These are phyloP conservation scores for Myxozyma nipponensis DNA, from an alignment of 805 yeast species.

Conservation along the genomic window DNA sequence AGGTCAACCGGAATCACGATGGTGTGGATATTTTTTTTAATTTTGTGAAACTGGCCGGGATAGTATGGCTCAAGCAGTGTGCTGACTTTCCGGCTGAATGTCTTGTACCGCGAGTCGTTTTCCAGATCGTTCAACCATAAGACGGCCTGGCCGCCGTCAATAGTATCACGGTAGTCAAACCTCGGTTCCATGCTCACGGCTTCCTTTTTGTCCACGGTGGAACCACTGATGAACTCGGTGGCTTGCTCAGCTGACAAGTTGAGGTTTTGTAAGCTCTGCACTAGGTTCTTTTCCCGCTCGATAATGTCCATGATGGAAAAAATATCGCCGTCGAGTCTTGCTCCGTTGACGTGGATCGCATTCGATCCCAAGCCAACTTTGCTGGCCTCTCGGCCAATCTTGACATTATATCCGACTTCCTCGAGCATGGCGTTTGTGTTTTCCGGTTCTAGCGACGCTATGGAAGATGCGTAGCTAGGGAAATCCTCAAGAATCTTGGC, in stretches of 20 bases:
- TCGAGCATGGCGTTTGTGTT: constrained; percentile 17
- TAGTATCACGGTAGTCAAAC: constrained; percentile 36
- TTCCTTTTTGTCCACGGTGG: constrained; percentile 23
- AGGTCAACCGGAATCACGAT: constrained; percentile 65
- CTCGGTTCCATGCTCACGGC: constrained; percentile 26
- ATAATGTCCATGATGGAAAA: constrained; percentile 38
- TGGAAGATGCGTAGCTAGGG: constrained; percentile 49
- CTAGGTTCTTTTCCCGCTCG: constrained; percentile 38
- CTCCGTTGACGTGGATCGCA: constrained; percentile 63
- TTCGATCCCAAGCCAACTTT: constrained; percentile 32
- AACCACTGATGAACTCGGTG: constrained; percentile 37
- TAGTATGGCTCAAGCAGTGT: constrained; percentile 47
- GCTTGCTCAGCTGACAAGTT: constrained; percentile 39
- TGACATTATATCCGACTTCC: constrained; percentile 26
- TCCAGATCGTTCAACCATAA: constrained; percentile 78
- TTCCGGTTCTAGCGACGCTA: constrained; percentile 34
- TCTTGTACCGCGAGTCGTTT: constrained; percentile 51
- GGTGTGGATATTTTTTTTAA: constrained; percentile 71
- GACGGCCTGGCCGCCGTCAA: constrained; percentile 40
- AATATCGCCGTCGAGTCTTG: constrained; percentile 35
- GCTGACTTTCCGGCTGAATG: constrained; percentile 45
- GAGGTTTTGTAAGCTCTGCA: constrained; percentile 34
- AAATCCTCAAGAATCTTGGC: constrained; percentile 47
- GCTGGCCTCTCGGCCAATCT: background rate
- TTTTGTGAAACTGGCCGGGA: constrained; percentile 63